phyloP scores from a whole-genome alignment of 1,284 basidiomycete genomes.

The Papiliotrema nemorosa region DNA sequence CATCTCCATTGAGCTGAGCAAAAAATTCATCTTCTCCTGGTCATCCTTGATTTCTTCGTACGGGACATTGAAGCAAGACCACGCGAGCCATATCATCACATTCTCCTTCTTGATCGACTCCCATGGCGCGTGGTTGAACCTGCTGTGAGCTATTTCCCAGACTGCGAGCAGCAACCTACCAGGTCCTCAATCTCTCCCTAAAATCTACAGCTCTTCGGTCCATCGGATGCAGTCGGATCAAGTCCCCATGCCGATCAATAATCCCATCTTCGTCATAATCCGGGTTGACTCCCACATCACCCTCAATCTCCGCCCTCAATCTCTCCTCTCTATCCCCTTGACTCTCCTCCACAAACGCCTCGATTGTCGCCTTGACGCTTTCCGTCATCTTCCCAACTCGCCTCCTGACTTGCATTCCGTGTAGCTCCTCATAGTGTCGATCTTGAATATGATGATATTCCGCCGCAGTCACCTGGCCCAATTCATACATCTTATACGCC shows the following conservation, averaged over 20 bases:
- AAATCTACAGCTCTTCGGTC: conserved; percentile 46
- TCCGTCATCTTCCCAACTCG: conserved; percentile 23
- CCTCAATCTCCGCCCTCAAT: conserved; percentile 26
- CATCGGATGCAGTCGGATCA: conserved; percentile 26
- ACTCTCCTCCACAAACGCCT: conserved; percentile 25
- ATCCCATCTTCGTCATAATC: conserved; percentile 18
- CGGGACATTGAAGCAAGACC: conserved; percentile 70
- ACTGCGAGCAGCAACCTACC: conserved; percentile 26
- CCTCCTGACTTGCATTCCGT: conserved; percentile 19
- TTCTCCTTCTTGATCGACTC: conserved; percentile 64
- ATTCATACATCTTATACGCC: conserved; percentile 14
- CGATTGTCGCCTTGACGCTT: conserved; percentile 17
- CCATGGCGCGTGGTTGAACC: conserved; percentile 75
- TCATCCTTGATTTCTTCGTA: conserved; percentile 52
- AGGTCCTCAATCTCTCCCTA: conserved; percentile 45
- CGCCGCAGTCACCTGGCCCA: conserved; percentile 22
- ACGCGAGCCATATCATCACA: conserved; percentile 74
- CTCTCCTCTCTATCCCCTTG: conserved; percentile 27
- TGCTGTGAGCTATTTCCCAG: conserved; percentile 12
- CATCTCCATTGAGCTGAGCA: conserved; percentile 61
- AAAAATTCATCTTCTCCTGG: conserved; percentile 52
- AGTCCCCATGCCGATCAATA: conserved; percentile 22
- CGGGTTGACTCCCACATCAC: conserved; percentile 11
- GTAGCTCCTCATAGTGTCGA: conserved; percentile 24
- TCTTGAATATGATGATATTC: conserved; percentile 25